Evolutionary conservation across 352 stramenopile genomes (phyloP), one percentile per base, ranked within the genome.

Genomic region (Globisporangium yorkense): DNA sequence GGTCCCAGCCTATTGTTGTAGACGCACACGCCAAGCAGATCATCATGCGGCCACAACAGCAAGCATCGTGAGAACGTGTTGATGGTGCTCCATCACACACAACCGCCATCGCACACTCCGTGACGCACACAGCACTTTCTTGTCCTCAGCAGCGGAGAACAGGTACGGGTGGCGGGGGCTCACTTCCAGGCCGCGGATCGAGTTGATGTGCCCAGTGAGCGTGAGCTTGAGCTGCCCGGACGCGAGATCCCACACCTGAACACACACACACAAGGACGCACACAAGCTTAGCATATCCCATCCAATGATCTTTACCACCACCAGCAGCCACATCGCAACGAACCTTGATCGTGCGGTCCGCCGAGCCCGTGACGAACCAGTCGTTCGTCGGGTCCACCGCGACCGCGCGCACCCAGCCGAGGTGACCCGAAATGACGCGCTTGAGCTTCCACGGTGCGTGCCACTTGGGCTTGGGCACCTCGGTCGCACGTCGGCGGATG

Each of bases 401-500:
- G 31, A 99, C 88, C 20, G 89, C 97, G 41, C 96, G 91, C 29
- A 99, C 98, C 97, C 97, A 99, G 9, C 94, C 94, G 37, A 98
- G 77, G 63, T 98, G 92, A 15, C 88, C 92, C 40, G 91, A 89
- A 55, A 99, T 88, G n/a, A 99, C 96, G 44, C 94, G 93, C 57
- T 96, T 93, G 62, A 99, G 77, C 71, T 98, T 98, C 97, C 97
- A 99, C 3, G 96, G 96, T 33, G 97, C 96, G 72, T 99, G 97
- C 97, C 97, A 99, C 65, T 94, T 94, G 16, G 97, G 97, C 61
- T 96, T 98, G 8, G 96, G 96, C 52, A 99, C 96, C 55, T 92
- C 81, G 7, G 80, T 87, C 37, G 80, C 78, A 46, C 88, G 77
- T 43, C 84, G 74, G 24, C 86, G 80, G n/a, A 93, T 72, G 49